A percentile compares a stretch with the other conserved stretches of the same genome.
Conservation (phyloP, 192 early-diverging fungal genomes). For the Paraglomus brasilianum region DNA sequence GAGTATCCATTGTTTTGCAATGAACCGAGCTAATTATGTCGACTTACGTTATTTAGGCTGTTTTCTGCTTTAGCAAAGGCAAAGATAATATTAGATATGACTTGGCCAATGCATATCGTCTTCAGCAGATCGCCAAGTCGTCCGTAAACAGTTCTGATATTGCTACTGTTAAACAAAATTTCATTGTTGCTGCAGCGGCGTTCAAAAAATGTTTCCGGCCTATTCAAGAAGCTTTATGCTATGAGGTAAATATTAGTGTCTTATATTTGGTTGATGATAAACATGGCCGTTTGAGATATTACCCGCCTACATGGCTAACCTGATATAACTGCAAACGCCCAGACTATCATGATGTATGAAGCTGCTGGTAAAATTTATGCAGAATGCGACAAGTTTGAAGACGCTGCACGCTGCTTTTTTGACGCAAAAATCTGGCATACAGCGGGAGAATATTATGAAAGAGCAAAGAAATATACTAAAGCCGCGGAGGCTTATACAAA, state of each 20-base stretch:
- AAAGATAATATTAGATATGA: background rate
- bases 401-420: conserved; percentile 8
- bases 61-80: conserved; percentile 25
- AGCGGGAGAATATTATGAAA: conserved; percentile 13
- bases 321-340: background rate
- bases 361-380: conserved; percentile 1
- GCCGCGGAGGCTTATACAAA: conserved; percentile 21
- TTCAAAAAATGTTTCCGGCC: conserved; percentile 3
- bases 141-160: conserved; percentile 6
- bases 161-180: conserved; percentile 3
- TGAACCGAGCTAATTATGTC: background rate
- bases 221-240: conserved; percentile 12
- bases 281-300: too few species aligned
- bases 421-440: background rate
- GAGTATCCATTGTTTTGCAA: background rate
- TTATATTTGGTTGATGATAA: too few species aligned
- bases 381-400: conserved; percentile 1
- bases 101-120: conserved; percentile 11
- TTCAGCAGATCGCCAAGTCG: conserved; percentile 9
- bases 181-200: background rate
- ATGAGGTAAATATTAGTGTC: conserved; percentile 2
- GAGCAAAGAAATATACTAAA: conserved; percentile 23
- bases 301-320: too few species aligned
- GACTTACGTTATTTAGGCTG: conserved; percentile 8
- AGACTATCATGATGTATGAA: background rate